phyloP scores from a whole-genome alignment of 768 basidiomycete genomes.

The Kwoniella bestiolae region DNA sequence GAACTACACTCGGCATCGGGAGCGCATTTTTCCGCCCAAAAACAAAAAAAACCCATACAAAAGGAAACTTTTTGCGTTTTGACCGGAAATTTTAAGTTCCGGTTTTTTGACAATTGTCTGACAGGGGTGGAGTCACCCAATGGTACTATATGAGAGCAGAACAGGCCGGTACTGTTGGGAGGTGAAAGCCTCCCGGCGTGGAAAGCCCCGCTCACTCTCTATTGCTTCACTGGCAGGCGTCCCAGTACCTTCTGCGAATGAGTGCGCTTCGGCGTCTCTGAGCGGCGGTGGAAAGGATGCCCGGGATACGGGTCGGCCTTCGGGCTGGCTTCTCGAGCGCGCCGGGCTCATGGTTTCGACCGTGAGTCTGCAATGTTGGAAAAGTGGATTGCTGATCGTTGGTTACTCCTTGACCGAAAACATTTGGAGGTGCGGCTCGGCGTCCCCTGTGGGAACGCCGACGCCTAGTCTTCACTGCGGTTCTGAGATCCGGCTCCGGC shows the following conservation, averaged over 20 bases:
- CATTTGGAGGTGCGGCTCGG: conserved; percentile 57
- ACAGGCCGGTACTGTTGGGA: background rate
- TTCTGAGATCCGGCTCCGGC: conserved; percentile 55
- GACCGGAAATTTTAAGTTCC: conserved; percentile 13
- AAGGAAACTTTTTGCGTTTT: conserved; percentile 25
- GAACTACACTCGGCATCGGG: conserved; percentile 9
- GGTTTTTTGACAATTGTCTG: conserved; percentile 16
- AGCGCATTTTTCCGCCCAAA: conserved; percentile 16
- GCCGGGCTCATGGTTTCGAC: conserved; percentile 13
- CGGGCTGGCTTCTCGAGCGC: background rate
- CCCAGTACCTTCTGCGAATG: conserved; percentile 3
- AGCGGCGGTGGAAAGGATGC: background rate
- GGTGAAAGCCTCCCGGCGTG: no score
- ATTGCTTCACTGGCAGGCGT: conserved; percentile 4
- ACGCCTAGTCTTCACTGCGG: conserved; percentile 57
- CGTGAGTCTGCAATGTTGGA: conserved; percentile 31
- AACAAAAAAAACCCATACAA: conserved; percentile 9
- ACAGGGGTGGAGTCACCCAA: background rate
- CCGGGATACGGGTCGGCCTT: background rate
- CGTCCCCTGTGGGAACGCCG: conserved; percentile 37
- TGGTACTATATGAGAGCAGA: conserved; percentile 20
- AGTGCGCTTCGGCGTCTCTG: conserved; percentile 5
- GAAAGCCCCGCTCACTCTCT: background rate
- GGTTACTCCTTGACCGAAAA: conserved; percentile 57
- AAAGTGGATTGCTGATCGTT: conserved; percentile 59